Base-by-base conservation (phyloP, 441 rosid genomes). In the Gossypium trilobum region DNA sequence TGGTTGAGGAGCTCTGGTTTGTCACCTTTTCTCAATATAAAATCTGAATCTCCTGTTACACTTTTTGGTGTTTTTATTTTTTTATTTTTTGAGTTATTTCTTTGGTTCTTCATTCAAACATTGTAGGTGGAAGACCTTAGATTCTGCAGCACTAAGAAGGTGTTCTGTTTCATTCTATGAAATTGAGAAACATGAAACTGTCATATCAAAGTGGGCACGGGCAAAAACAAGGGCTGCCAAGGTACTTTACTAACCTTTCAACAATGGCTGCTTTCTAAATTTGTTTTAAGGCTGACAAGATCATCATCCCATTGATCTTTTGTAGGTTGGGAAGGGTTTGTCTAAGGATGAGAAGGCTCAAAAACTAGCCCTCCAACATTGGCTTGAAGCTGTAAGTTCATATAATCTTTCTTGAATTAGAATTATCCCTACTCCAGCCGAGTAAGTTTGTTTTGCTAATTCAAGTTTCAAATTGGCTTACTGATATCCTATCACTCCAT, bases 71-170 rank as follows among this genome's bases (percentile, higher is more conserved):
- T 29, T 39, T 7, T 48, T 55, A 2, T 7, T 33, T 3, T 9
- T 7, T 50, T 60, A 33, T 8, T 36, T 36, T 36, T 71, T 60
- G 14, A 46, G 59, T 48, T 27, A 61, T 42, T 71, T 19, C 51
- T 33, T 33, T 59, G 23, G 17, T 61, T 20, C 56, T 72, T 59
- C 22, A 44, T 59, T 58, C 36, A 65, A 65, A 61, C 16, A 20
- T 55, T 20, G 59, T 52, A 92, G 97, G 96, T 91, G 96, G 93
- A 91, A 88, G 81, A 86, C 96, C 13, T 79, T 92, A 61, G 96
- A 92, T 75, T 86, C 82, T 71, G 98, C 95, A 33, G 85, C 93
- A 51, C 75, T 92, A 36, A 85, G 80, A 33, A 74, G 79, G 70
- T 80, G 84, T 75, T 92, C 97, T 0, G 83, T 90, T 0, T 85